phyloP scores from a whole-genome alignment of 148 eudicot species.

The Cornus controversa region DNA sequence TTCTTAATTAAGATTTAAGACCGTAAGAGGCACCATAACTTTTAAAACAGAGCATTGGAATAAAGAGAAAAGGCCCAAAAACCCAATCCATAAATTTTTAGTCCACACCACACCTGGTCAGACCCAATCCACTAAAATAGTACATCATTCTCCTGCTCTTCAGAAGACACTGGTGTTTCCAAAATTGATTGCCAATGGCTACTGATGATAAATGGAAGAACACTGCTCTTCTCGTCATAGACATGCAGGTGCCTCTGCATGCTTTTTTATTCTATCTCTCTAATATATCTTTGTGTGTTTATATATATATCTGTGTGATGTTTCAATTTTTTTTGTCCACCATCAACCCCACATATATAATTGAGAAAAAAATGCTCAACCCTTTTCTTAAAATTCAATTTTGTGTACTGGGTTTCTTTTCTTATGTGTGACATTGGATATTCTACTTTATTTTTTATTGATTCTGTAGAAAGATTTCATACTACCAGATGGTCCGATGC shows the following conservation, averaged over 20 bases:
- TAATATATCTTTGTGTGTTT: not conserved
- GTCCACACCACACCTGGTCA: too few species aligned
- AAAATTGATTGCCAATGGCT: not conserved
- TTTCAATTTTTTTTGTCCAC: not conserved
- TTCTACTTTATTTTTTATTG: not conserved
- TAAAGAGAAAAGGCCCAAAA: too few species aligned
- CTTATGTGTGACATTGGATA: not conserved
- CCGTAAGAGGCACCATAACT: too few species aligned
- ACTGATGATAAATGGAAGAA: slow-evolving; percentile 44
- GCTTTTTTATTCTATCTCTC: slow-evolving; percentile 4
- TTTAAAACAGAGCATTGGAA: too few species aligned
- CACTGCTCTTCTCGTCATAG: slow-evolving; percentile 86
- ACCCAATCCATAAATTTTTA: too few species aligned
- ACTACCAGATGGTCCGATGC: slow-evolving; percentile 45
- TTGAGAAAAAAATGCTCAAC: not conserved
- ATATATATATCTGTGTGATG: too few species aligned
- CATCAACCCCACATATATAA: not conserved
- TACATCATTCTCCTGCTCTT: too few species aligned
- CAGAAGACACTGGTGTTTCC: too few species aligned
- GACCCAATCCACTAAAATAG: too few species aligned
- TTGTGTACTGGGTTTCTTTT: not conserved
- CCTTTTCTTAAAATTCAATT: not conserved
- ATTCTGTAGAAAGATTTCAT: slow-evolving; percentile 90
- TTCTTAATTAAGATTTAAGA: too few species aligned
- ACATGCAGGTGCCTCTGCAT: slow-evolving; percentile 72